phyloP scores from a whole-genome alignment of 225 moss, liverwort and hornwort genomes.

The Marchantia polymorpha region DNA sequence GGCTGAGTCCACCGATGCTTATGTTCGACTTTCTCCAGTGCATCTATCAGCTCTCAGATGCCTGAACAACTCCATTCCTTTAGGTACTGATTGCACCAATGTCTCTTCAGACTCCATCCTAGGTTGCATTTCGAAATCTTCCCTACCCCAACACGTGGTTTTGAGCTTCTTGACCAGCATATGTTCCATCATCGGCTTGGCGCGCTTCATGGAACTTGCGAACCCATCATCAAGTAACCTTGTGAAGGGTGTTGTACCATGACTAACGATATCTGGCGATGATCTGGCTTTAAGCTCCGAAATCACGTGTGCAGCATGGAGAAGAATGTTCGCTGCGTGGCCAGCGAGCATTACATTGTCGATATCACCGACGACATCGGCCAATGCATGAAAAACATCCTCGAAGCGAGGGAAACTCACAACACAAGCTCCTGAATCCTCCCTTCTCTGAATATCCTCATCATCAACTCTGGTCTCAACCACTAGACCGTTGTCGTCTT shows the following conservation, averaged over 20 bases:
- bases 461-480: slow-evolving; percentile 32
- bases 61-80: slow-evolving; percentile 35
- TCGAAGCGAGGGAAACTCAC: slow-evolving; percentile 35
- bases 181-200: slow-evolving; percentile 29
- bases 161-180: slow-evolving; percentile 28
- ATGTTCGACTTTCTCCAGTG: slow-evolving; percentile 7
- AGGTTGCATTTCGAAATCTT: slow-evolving; percentile 34
- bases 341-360: slow-evolving; percentile 49
- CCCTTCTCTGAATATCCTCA: slow-evolving; percentile 27
- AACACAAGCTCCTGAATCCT: slow-evolving; percentile 31
- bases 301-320: slow-evolving; percentile 42
- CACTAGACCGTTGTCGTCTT: slow-evolving; percentile 40
- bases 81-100: slow-evolving; percentile 30
- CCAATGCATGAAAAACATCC: slow-evolving; percentile 43
- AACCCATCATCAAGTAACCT: slow-evolving; percentile 38
- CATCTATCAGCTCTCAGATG: slow-evolving; percentile 30
- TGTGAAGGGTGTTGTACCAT: slow-evolving; percentile 37
- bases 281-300: slow-evolving; percentile 46
- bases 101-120: slow-evolving; percentile 44
- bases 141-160: slow-evolving; percentile 24
- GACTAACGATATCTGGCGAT: slow-evolving; percentile 33
- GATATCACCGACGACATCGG: slow-evolving; percentile 42
- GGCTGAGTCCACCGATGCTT: background rate
- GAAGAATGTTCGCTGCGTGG: slow-evolving; percentile 46
- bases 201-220: slow-evolving; percentile 28